These are phyloP conservation scores for Aspergillus awamori DNA, from an alignment of 2,329 filamentous ascomycete species.

Conservation along the genomic window DNA sequence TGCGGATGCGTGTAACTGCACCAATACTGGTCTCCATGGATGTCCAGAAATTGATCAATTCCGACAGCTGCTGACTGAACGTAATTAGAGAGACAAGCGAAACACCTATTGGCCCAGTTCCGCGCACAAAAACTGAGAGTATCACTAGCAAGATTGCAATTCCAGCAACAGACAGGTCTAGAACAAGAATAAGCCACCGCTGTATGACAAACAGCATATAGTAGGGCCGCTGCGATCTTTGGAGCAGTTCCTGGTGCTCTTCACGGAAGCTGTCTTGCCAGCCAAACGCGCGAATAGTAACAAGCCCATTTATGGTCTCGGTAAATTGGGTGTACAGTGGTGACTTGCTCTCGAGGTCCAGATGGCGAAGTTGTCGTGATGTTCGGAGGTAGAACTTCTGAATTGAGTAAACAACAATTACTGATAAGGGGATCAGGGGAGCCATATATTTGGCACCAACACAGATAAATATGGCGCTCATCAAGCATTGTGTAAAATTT, in stretches of 20 bases:
- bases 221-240: background rate
- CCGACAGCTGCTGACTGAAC: background rate
- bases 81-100: background rate
- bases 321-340: background rate
- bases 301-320: background rate
- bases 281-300: background rate
- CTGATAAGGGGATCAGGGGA: background rate
- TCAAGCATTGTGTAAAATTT: background rate
- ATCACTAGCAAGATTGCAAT: background rate
- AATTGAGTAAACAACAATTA: background rate
- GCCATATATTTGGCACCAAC: background rate
- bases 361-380: background rate
- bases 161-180: background rate
- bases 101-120: background rate
- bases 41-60: slow-evolving; percentile 2
- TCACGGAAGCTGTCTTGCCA: background rate
- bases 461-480: background rate
- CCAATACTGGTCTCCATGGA: slow-evolving; percentile 3
- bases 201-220: slow-evolving; percentile 3
- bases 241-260: background rate
- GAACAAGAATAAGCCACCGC: background rate
- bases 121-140: background rate
- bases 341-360: background rate
- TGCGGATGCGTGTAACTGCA: background rate
- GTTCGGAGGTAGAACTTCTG: slow-evolving; percentile 1